These are phyloP conservation scores for Ogataea angusta DNA, from an alignment of 805 yeast species.

Conservation along the genomic window DNA sequence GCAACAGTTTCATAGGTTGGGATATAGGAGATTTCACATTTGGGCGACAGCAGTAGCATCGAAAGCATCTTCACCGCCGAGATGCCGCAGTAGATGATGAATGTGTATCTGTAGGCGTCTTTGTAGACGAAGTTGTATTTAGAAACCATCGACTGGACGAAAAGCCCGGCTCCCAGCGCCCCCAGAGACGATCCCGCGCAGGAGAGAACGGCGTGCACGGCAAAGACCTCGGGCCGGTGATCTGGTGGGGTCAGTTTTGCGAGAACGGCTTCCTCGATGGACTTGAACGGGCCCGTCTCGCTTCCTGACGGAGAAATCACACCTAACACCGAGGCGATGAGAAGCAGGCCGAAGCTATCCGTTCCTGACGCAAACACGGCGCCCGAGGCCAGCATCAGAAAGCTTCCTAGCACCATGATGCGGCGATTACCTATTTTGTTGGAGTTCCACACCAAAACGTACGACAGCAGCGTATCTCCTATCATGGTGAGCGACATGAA, in stretches of 20 bases:
- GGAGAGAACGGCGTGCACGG: slow-evolving; percentile 66
- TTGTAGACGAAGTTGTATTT: slow-evolving; percentile 31
- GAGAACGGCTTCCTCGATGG: slow-evolving; percentile 78
- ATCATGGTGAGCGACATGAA: slow-evolving; percentile 79
- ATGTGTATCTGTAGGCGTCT: slow-evolving; percentile 55
- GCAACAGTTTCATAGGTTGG: slow-evolving; percentile 21
- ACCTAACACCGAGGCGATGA: slow-evolving; percentile 74
- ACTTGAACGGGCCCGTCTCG: slow-evolving; percentile 87
- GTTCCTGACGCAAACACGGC: slow-evolving; percentile 52
- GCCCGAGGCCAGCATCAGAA: slow-evolving; percentile 70
- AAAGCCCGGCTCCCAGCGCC: slow-evolving; percentile 56
- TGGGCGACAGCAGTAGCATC: slow-evolving; percentile 47
- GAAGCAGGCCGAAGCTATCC: slow-evolving; percentile 50
- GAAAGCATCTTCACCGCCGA: slow-evolving; percentile 51
- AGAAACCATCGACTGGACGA: slow-evolving; percentile 45
- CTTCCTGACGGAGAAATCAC: slow-evolving; percentile 88
- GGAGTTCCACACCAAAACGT: slow-evolving; percentile 72
- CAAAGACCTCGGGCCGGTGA: slow-evolving; percentile 70
- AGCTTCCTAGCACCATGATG: slow-evolving; percentile 60
- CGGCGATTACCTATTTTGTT: slow-evolving; percentile 64
- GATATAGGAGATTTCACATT: slow-evolving; percentile 45
- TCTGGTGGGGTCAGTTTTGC: slow-evolving; percentile 71
- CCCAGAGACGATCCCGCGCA: slow-evolving; percentile 77
- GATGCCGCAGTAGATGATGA: slow-evolving; percentile 51
- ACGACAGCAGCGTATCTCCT: slow-evolving; percentile 76